Evolutionary conservation across 1,284 basidiomycete species (phyloP), one percentile per base, ranked within the genome.

Genomic region (Psilocybe mexicana): DNA sequence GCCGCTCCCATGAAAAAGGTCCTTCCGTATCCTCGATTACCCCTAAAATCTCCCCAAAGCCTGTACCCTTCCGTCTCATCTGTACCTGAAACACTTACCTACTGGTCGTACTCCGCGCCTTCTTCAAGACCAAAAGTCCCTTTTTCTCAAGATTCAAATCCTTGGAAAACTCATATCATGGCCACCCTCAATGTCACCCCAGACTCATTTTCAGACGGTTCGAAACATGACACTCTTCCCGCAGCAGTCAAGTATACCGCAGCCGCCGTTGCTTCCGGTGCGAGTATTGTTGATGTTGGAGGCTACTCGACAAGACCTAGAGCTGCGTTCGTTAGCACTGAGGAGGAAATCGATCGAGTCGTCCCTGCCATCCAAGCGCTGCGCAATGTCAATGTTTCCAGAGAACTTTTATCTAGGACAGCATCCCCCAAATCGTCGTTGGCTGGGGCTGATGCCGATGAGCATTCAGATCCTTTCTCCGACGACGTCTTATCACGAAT

Each of bases 121-220:
- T n/a, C 11, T 23, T 54, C 59, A 30, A 54, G 24, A 6, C 42
- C 52, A 25, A 73, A 40, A 1, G 23, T 28, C 11, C 40, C 51
- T 11, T 18, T 23, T n/a, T 28, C 40, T 24, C 35, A 23, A 43
- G 38, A 36, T 36, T 11, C 53, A 26, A n/a, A n/a, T 12, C 47
- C 55, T 61, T 43, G 45, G 7, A 60, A 59, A 53, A 53, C 62
- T 0, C 55, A 62, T 35, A 73, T 98, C 59, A 99, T 99, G 97
- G 92, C 91, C 0, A 98, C 94, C 3, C 83, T 99, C 63, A 98
- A 99, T 70, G 84, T 86, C 2, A 99, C 97, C 0, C 97, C 97
- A 1, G 96, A 99, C 74, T 98, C 95, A 0, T 99, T 99, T 76
- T 98, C 96, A 0, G 95, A 98, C 64, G 94, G 94, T 5, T 82